These are phyloP conservation scores for Malassezia globosa DNA, from an alignment of 1,284 basidiomycete species.

Conservation along the genomic window DNA sequence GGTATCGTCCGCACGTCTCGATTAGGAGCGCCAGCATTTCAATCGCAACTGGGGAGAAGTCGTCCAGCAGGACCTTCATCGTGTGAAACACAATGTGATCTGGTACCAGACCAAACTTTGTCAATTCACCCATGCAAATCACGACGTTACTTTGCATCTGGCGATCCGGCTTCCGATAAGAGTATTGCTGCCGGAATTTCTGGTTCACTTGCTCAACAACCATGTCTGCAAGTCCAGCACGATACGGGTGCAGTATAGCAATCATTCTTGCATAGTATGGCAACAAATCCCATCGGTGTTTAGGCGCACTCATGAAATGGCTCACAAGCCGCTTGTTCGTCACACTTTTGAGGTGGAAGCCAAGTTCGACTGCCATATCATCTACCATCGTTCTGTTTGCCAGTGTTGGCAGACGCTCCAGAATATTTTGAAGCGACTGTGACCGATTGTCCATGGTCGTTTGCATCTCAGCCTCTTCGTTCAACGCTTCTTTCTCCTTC, in stretches of 20 bases:
- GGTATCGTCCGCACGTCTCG: slow-evolving; percentile 85
- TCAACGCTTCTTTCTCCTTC: slow-evolving; percentile 37
- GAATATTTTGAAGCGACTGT: slow-evolving; percentile 68
- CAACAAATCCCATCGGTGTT: slow-evolving; percentile 76
- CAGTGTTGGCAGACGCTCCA: slow-evolving; percentile 81
- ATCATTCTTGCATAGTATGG: slow-evolving; percentile 86
- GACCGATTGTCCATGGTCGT: neutral
- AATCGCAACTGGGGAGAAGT: slow-evolving; percentile 80
- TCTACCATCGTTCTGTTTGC: slow-evolving; percentile 86
- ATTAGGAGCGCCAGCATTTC: slow-evolving; percentile 84
- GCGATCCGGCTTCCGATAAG: neutral
- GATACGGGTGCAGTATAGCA: slow-evolving; percentile 76
- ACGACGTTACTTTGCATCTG: slow-evolving; percentile 45
- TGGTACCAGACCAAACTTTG: slow-evolving; percentile 89
- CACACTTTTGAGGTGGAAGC: slow-evolving; percentile 88
- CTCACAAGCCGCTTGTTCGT: slow-evolving; percentile 75
- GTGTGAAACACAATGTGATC: slow-evolving; percentile 84
- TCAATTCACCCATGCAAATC: slow-evolving; percentile 76
- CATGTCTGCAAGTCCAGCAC: slow-evolving; percentile 72
- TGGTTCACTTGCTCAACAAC: slow-evolving; percentile 67
- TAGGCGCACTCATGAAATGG: slow-evolving; percentile 64
- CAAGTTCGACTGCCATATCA: slow-evolving; percentile 87
- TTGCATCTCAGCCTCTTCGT: neutral
- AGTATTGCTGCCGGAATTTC: slow-evolving; percentile 67
- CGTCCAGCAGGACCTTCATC: slow-evolving; percentile 91